These are phyloP conservation scores for Rubroshorea leprosula DNA, from an alignment of 345 rosid species.

Conservation along the genomic window DNA sequence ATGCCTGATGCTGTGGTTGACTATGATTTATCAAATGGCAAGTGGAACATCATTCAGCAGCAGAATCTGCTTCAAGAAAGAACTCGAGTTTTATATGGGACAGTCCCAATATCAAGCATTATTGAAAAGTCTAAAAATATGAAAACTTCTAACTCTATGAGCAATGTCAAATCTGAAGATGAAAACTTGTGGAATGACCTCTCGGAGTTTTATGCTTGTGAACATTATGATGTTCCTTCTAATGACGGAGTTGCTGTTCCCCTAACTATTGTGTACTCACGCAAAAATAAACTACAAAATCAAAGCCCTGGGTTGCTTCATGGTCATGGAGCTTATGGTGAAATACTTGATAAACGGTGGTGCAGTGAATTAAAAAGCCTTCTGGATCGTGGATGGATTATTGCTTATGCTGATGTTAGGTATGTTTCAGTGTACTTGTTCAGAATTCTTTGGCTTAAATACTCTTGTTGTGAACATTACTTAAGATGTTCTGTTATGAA, in stretches of 20 bases:
- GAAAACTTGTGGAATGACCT: slow-evolving; percentile 88
- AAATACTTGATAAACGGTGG: slow-evolving; percentile 88
- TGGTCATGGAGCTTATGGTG: slow-evolving; percentile 97
- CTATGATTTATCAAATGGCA: slow-evolving; percentile 70
- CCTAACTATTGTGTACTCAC: slow-evolving; percentile 68
- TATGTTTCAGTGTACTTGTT: slow-evolving; percentile 24
- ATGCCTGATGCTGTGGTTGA: slow-evolving; percentile 98
- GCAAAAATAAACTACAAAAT: slow-evolving; percentile 34
- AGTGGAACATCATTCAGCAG: slow-evolving; percentile 89
- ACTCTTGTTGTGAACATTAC: too few relatives aligned
- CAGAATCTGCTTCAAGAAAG: slow-evolving; percentile 93
- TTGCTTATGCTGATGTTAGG: slow-evolving; percentile 98
- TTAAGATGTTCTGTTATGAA: too few relatives aligned
- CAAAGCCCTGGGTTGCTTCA: slow-evolving; percentile 71
- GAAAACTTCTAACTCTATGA: slow-evolving; percentile 24
- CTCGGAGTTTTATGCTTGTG: slow-evolving; percentile 83
- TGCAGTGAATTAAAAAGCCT: slow-evolving; percentile 88
- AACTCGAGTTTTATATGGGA: slow-evolving; percentile 78
- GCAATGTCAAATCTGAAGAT: slow-evolving; percentile 43
- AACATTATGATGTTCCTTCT: slow-evolving; percentile 57
- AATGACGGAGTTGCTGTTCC: slow-evolving; percentile 75
- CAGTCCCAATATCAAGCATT: slow-evolving; percentile 40
- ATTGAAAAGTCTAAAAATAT: slow-evolving; percentile 30
- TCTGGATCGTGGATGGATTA: slow-evolving; percentile 94
- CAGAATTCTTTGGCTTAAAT: neutral